phyloP scores from a whole-genome alignment of 78 protist genomes.

The Acrasis kona region DNA sequence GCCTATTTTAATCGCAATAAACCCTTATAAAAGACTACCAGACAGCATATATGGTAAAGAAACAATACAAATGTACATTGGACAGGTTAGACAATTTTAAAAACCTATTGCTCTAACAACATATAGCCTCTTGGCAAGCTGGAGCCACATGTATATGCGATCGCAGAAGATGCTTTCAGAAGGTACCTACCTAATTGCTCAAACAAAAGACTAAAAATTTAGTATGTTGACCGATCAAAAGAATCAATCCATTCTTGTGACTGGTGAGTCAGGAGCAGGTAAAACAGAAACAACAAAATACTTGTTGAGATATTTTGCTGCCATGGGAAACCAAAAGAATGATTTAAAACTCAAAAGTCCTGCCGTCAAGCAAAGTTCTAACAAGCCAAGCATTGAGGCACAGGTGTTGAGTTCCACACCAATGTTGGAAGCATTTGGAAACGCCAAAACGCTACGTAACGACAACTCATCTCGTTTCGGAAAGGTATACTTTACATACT shows the following conservation, averaged over 20 bases:
- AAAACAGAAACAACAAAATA: constrained; percentile 81
- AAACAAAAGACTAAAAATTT: no score
- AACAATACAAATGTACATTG: background rate
- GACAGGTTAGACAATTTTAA: background rate
- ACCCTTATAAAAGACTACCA: background rate
- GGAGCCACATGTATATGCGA: constrained; percentile 19
- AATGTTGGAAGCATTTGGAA: constrained; percentile 76
- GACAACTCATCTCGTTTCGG: constrained; percentile 70
- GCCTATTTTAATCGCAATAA: constrained; percentile 15
- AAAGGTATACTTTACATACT: constrained; percentile 41
- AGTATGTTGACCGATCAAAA: background rate
- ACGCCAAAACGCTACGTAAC: constrained; percentile 74
- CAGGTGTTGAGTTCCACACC: no score
- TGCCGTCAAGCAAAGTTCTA: no score
- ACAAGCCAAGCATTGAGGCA: no score
- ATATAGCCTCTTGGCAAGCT: no score
- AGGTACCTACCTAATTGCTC: no score
- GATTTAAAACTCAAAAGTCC: no score
- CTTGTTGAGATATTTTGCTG: no score
- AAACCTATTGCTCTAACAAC: no score
- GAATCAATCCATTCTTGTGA: constrained; percentile 28
- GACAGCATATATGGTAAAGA: constrained; percentile 14
- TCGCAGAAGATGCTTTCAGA: constrained; percentile 29
- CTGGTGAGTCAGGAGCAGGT: constrained; percentile 86
- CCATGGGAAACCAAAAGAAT: constrained; percentile 26